A percentile compares a stretch with the other conserved stretches of the same genome.
Conservation (phyloP, 2,329 filamentous ascomycete genomes). For the Albifimbria verrucaria region DNA sequence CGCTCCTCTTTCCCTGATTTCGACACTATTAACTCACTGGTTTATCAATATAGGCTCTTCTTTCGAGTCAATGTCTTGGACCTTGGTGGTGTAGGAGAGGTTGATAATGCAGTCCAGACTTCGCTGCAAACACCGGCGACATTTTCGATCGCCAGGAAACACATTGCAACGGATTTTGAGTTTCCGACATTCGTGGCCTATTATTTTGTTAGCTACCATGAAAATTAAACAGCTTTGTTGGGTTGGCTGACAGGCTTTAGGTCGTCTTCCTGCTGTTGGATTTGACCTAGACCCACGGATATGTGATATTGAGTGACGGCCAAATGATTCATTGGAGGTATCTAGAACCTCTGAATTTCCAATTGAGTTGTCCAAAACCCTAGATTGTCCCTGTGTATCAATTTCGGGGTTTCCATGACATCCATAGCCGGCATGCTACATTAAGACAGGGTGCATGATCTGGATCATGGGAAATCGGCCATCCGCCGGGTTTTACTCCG, state of each 20-base stretch:
- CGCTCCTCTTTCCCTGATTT: neutral
- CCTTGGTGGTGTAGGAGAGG: neutral
- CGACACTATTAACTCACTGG: conserved; percentile 1
- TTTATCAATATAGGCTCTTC: conserved; percentile 7
- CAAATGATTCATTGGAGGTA: neutral
- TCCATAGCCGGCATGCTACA: neutral
- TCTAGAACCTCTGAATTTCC: neutral
- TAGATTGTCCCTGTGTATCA: neutral
- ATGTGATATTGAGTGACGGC: neutral
- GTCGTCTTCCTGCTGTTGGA: conserved; percentile 8
- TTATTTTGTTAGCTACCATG: neutral
- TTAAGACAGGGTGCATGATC: neutral
- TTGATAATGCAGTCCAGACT: conserved; percentile 13
- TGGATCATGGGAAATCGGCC: neutral
- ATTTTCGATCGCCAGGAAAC: conserved; percentile 11
- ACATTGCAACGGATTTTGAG: conserved; percentile 13
- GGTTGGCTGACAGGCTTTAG: conserved; percentile 10
- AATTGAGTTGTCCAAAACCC: neutral
- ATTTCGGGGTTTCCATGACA: neutral
- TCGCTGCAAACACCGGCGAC: conserved; percentile 10
- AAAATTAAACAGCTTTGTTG: neutral
- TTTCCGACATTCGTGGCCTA: conserved; percentile 12
- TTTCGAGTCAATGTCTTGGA: neutral
- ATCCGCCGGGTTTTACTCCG: neutral
- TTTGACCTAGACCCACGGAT: neutral